Evolutionary conservation across 768 basidiomycete species (phyloP).

Genomic region (Leccinum olivaceopallidum): DNA sequence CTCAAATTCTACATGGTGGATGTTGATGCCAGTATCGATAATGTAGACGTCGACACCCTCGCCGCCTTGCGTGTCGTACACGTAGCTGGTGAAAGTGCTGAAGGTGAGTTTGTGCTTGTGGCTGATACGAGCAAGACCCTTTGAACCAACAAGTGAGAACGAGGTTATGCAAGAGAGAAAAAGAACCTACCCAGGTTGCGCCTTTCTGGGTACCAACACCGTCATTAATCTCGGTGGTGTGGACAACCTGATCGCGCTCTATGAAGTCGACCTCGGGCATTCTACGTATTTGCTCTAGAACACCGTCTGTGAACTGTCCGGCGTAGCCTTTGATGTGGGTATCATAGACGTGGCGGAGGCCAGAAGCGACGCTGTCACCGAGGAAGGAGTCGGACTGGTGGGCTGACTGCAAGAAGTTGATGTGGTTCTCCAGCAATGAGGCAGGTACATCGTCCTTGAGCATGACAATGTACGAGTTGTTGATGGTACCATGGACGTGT

Average conservation of each 20-base stretch:
- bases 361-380: conserved; percentile 45
- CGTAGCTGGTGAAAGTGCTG: conserved; percentile 82
- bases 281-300: conserved; percentile 73
- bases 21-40: conserved; percentile 89
- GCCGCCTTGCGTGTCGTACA: conserved; percentile 70
- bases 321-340: conserved; percentile 77
- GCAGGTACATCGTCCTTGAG: conserved; percentile 70
- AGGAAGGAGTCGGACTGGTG: conserved; percentile 55
- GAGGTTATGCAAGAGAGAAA: background rate
- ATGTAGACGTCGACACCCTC: conserved; percentile 93
- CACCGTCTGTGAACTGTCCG: conserved; percentile 69
- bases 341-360: conserved; percentile 76
- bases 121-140: conserved; percentile 96
- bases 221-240: conserved; percentile 42
- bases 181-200: conserved; percentile 80
- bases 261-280: conserved; percentile 91
- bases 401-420: conserved; percentile 72
- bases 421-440: conserved; percentile 66
- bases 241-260: conserved; percentile 94
- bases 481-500: conserved; percentile 71
- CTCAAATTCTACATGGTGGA: conserved; percentile 81
- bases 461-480: conserved; percentile 94
- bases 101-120: conserved; percentile 79
- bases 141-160: conserved; percentile 14
- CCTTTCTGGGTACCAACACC: conserved; percentile 46